These are phyloP conservation scores for Sonneratia caseolaris DNA, from an alignment of 345 rosid species.

Conservation along the genomic window DNA sequence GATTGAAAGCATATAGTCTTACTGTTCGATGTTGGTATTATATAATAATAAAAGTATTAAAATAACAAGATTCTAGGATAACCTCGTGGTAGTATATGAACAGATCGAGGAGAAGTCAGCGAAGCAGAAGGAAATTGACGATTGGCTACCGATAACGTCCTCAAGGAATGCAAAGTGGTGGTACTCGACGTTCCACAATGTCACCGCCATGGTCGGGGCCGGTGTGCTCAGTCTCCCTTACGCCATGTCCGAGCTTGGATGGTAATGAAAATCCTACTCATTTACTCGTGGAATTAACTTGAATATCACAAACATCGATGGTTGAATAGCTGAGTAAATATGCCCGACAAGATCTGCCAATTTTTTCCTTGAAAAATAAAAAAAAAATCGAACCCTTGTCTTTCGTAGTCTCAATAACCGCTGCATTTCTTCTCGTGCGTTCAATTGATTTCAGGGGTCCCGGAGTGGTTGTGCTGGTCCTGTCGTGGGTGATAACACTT, in stretches of 20 bases:
- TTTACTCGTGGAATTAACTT: too few species aligned
- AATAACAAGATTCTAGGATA: too few species aligned
- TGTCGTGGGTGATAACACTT: constrained; percentile 42
- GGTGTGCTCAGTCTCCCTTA: constrained; percentile 52
- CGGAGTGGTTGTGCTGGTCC: constrained; percentile 32
- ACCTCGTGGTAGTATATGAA: too few species aligned
- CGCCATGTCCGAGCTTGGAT: constrained; percentile 66
- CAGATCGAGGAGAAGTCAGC: constrained; percentile 11
- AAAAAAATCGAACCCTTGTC: too few species aligned
- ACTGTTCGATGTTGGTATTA: too few species aligned
- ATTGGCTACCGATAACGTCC: constrained; percentile 68
- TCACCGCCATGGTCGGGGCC: constrained; percentile 36
- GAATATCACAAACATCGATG: too few species aligned
- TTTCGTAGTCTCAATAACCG: too few species aligned
- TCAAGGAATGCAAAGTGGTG: constrained; percentile 77
- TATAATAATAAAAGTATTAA: too few species aligned
- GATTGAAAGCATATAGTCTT: too few species aligned
- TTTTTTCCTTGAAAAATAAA: too few species aligned
- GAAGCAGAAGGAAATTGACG: constrained; percentile 51
- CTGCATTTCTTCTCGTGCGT: background rate
- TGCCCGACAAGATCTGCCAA: too few species aligned
- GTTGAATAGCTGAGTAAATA: too few species aligned
- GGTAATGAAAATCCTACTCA: constrained; percentile 20
- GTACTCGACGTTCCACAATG: constrained; percentile 77
- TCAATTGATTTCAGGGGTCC: constrained; percentile 31